phyloP scores from a whole-genome alignment of 1,139 yeast genomes.

The Diutina catenulata region DNA sequence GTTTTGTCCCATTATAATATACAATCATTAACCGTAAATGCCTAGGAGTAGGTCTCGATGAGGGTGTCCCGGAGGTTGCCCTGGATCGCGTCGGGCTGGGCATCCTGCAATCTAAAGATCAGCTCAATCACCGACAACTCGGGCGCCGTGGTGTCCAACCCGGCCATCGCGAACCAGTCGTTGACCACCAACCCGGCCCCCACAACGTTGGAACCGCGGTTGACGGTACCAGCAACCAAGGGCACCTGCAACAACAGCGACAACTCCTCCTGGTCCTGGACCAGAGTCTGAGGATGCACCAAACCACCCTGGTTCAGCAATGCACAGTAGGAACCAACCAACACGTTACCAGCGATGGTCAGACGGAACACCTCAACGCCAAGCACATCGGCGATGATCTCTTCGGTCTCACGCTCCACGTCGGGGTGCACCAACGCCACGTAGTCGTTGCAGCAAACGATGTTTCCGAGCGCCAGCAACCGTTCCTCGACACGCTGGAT shows the following conservation, averaged over 20 bases:
- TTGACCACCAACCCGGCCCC: slow-evolving; percentile 99
- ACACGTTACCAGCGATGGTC: slow-evolving; percentile 95
- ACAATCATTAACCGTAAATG: too few species aligned
- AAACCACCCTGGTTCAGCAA: slow-evolving; percentile 96
- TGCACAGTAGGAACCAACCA: slow-evolving; percentile 93
- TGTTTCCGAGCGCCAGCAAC: slow-evolving; percentile 92
- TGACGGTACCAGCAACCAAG: slow-evolving; percentile 95
- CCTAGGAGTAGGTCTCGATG: slow-evolving; percentile 68
- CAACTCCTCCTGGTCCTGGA: slow-evolving; percentile 96
- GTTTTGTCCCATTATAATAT: too few species aligned
- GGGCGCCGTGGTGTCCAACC: slow-evolving; percentile 96
- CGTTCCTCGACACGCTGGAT: slow-evolving; percentile 98
- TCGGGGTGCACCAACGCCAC: slow-evolving; percentile 99
- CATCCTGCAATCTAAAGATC: slow-evolving; percentile 85
- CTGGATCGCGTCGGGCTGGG: slow-evolving; percentile 74
- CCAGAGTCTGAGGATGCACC: slow-evolving; percentile 94
- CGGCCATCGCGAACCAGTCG: slow-evolving; percentile 96
- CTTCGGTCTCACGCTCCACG: slow-evolving; percentile 98
- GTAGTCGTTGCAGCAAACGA: slow-evolving; percentile 96
- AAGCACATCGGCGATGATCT: slow-evolving; percentile 93
- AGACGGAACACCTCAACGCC: slow-evolving; percentile 99
- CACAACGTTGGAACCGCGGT: slow-evolving; percentile 94
- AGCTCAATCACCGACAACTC: slow-evolving; percentile 95
- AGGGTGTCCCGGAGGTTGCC: slow-evolving; percentile 82
- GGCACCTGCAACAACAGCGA: slow-evolving; percentile 95